Conservation (phyloP, 2,329 filamentous ascomycete species). For the Fusarium sp. region DNA sequence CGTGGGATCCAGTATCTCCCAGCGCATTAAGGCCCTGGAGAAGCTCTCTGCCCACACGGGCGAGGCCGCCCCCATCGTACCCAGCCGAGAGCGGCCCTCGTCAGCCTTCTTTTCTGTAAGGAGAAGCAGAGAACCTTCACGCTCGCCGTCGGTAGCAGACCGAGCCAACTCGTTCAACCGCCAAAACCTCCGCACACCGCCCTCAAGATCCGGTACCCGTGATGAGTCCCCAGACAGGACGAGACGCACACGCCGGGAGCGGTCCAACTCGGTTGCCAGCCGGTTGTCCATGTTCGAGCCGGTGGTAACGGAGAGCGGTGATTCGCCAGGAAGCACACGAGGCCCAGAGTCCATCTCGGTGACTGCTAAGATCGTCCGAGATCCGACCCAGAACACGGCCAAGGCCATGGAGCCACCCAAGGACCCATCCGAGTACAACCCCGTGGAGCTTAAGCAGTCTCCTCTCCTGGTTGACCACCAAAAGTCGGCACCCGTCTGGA, state of each 20-base stretch:
- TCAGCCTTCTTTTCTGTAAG: slow-evolving; percentile 68
- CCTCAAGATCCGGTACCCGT: slow-evolving; percentile 50
- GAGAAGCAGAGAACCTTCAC: slow-evolving; percentile 55
- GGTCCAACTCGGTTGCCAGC: slow-evolving; percentile 63
- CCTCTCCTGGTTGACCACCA: slow-evolving; percentile 66
- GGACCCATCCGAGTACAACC: slow-evolving; percentile 55
- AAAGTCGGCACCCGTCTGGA: slow-evolving; percentile 43
- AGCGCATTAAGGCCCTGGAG: slow-evolving; percentile 91
- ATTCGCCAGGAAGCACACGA: slow-evolving; percentile 47
- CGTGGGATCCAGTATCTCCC: slow-evolving; percentile 88
- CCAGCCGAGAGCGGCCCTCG: slow-evolving; percentile 53
- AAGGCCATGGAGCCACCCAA: slow-evolving; percentile 52
- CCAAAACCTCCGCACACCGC: slow-evolving; percentile 44
- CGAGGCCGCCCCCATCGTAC: slow-evolving; percentile 33
- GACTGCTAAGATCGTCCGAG: slow-evolving; percentile 81
- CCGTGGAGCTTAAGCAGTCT: slow-evolving; percentile 65
- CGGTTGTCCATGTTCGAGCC: slow-evolving; percentile 64
- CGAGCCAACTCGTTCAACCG: slow-evolving; percentile 52
- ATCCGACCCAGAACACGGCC: slow-evolving; percentile 57
- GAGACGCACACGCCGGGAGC: slow-evolving; percentile 51
- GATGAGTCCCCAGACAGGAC: slow-evolving; percentile 58
- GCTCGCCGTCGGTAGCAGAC: slow-evolving; percentile 57
- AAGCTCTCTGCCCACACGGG: slow-evolving; percentile 65
- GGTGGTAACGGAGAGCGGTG: slow-evolving; percentile 30
- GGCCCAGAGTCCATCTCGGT: slow-evolving; percentile 83